Evolutionary conservation across 148 eudicot species (phyloP), one percentile per base, ranked within the genome.

Genomic region (Fagopyrum homotropicum): DNA sequence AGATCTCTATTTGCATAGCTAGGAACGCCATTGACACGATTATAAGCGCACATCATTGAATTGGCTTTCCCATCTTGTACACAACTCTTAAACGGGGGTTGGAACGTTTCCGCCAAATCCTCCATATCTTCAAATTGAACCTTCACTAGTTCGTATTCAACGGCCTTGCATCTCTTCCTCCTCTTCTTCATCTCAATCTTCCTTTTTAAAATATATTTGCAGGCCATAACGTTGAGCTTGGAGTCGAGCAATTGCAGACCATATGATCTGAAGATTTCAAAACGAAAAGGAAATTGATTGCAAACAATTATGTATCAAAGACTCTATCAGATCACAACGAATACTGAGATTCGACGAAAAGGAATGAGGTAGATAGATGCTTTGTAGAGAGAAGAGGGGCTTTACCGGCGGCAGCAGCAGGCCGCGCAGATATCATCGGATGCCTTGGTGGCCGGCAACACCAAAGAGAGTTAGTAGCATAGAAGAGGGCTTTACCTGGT

Each of bases 31-130:
- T 89, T 85, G 35, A 86, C 84, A 44, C 86, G 85, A 49, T 89
- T 89, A 72, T 89, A 85, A 35, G 92, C 89, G 76, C 92, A 89
- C 92, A 89, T 89, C 51, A 89, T 85, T 7, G 88, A 85, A 60
- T 80, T 88, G 5, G 86, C 90, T 54, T 76, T 75, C 55, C 88
- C 92, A 56, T 89, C 83, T 66, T 83, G 73, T 47, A 87, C 88
- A 73, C 92, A 89, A 51, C 92, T 87, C 83, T 79, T 83, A 74
- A 89, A 89, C 45, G 92, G 90, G 17, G 92, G 92, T 51, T 89
- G 88, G 68, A 80, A 86, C 19, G 92, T 89, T 47, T 89, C 92
- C 1, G 86, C 87, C 86, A 89, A 22, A 75, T 89, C 92, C 78
- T 85, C n/a, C n/a, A n/a, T n/a, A n/a, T n/a, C n/a, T n/a, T n/a